Evolutionary conservation across 257 asterid species (phyloP).

Genomic region (Buddleja alternifolia): DNA sequence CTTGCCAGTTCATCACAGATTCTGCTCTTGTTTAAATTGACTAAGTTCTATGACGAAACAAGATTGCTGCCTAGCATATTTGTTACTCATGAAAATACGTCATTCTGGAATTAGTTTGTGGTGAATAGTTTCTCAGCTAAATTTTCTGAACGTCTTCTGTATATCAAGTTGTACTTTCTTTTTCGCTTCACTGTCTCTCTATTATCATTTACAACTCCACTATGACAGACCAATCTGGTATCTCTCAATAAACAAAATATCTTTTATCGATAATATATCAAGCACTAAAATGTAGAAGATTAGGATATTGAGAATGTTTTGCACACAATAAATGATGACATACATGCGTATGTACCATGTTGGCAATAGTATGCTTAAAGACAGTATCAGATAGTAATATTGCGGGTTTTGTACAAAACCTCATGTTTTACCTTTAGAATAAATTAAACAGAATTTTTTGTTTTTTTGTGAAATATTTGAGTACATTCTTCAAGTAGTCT

Average conservation of each 20-base stretch:
- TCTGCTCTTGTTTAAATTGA: background rate
- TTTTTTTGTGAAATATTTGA: background rate
- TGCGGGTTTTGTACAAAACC: background rate
- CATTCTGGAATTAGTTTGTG: background rate
- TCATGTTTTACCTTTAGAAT: background rate
- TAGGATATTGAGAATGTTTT: background rate
- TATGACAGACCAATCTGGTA: background rate
- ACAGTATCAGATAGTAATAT: background rate
- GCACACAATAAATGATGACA: background rate
- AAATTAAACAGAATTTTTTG: background rate
- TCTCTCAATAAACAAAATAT: background rate
- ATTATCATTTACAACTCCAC: background rate
- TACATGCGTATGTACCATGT: background rate
- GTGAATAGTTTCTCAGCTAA: background rate
- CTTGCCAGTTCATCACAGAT: background rate
- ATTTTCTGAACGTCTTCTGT: background rate
- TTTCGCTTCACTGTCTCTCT: background rate
- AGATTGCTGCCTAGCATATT: background rate
- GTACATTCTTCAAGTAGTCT: background rate
- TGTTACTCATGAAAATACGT: background rate
- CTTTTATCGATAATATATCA: no score
- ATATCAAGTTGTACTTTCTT: background rate
- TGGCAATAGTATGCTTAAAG: background rate
- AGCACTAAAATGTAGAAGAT: background rate
- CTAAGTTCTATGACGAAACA: background rate